Conservation (phyloP, 2,329 filamentous ascomycete genomes). For the Aureobasidium leucospermi region DNA sequence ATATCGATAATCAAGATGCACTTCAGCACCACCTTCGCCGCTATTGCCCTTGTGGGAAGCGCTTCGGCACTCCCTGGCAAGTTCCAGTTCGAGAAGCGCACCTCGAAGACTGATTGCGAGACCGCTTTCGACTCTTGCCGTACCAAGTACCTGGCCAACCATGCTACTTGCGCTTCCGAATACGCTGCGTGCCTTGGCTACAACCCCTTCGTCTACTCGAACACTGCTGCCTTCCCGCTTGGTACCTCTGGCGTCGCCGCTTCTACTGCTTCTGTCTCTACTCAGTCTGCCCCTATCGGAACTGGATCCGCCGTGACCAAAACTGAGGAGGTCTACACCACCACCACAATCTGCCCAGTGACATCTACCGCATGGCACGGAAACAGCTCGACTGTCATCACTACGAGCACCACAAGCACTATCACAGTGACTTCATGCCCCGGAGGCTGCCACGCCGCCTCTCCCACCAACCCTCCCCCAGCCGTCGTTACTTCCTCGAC, state of each 20-base stretch:
- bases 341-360: not conserved
- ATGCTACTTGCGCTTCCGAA: slow-evolving; percentile 12
- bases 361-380: not conserved
- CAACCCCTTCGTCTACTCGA: slow-evolving; percentile 13
- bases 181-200: slow-evolving; percentile 16
- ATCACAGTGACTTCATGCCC: slow-evolving; percentile 33
- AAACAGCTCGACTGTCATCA: not conserved
- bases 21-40: not conserved
- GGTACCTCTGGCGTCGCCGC: not conserved
- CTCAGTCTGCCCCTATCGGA: not conserved
- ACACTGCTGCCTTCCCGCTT: not conserved
- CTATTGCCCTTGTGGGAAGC: slow-evolving; percentile 4
- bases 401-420: slow-evolving; percentile 20
- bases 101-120: not conserved
- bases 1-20: slow-evolving; percentile 7
- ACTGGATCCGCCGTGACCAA: not conserved
- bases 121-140: not conserved
- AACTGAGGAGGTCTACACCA: not conserved
- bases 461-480: slow-evolving; percentile 13
- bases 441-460: slow-evolving; percentile 25
- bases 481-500: not conserved
- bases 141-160: slow-evolving; percentile 3
- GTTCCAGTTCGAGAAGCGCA: slow-evolving; percentile 3
- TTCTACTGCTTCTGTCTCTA: not conserved
- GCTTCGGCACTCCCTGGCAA: slow-evolving; percentile 12